phyloP scores from a whole-genome alignment of 2,329 filamentous ascomycete species.

The Colletotrichum plurivorum region DNA sequence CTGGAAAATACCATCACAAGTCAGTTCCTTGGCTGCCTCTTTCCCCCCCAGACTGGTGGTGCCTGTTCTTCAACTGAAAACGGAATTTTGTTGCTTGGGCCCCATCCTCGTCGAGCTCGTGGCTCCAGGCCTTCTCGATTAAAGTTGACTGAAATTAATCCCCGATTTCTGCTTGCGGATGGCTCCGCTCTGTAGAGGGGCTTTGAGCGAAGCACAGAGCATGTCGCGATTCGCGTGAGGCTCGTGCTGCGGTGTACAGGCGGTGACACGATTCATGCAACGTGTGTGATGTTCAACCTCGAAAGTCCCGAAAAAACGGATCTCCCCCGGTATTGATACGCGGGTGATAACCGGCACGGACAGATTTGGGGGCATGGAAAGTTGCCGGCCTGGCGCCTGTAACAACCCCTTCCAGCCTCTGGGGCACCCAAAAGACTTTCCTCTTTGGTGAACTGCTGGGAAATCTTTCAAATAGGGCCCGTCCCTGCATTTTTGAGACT shows the following conservation, averaged over 20 bases:
- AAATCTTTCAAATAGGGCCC: slow-evolving; percentile 4
- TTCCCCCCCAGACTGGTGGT: slow-evolving; percentile 8
- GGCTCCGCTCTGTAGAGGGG: slow-evolving; percentile 32
- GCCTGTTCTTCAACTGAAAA: slow-evolving; percentile 12
- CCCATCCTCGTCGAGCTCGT: slow-evolving; percentile 6
- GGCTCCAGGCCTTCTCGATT: slow-evolving; percentile 11
- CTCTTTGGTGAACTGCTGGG: background rate
- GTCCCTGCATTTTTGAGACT: background rate
- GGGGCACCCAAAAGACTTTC: background rate
- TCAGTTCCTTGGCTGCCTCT: background rate
- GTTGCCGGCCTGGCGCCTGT: slow-evolving; percentile 11
- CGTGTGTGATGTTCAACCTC: slow-evolving; percentile 25
- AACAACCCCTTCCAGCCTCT: background rate
- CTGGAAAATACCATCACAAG: background rate
- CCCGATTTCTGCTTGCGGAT: slow-evolving; percentile 22
- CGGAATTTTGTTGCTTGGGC: background rate
- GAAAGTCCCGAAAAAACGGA: slow-evolving; percentile 22
- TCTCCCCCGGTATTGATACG: slow-evolving; percentile 10
- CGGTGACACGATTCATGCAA: slow-evolving; percentile 23
- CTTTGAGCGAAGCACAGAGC: slow-evolving; percentile 28
- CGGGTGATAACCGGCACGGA: slow-evolving; percentile 4
- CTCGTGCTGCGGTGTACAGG: slow-evolving; percentile 2
- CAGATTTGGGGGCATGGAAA: slow-evolving; percentile 1
- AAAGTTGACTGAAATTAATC: slow-evolving; percentile 32
- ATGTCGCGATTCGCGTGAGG: slow-evolving; percentile 2